These are phyloP conservation scores for Magnusiomyces paraingens DNA, from an alignment of 1,139 yeast genomes.

Conservation along the genomic window DNA sequence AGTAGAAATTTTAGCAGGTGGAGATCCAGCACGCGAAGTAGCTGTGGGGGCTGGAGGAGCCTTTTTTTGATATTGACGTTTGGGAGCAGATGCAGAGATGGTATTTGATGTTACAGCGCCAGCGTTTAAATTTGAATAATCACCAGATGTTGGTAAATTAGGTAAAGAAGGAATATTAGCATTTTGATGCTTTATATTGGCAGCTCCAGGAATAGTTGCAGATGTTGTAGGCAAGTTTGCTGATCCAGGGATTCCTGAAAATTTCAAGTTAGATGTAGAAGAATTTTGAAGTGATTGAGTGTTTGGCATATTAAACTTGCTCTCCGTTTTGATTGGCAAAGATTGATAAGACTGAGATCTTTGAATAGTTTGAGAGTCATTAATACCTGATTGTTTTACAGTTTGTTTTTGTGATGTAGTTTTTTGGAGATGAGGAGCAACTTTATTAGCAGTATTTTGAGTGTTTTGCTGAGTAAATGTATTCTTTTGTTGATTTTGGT, in stretches of 20 bases:
- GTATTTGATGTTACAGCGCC: neutral
- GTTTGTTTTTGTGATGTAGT: neutral
- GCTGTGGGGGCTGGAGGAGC: neutral
- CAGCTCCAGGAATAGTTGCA: neutral
- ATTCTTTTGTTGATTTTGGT: too few relatives aligned
- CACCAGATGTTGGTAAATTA: too few relatives aligned
- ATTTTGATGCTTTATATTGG: neutral
- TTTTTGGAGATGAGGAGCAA: neutral
- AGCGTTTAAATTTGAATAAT: too few relatives aligned
- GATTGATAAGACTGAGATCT: constrained; percentile 2
- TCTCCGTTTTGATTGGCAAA: neutral
- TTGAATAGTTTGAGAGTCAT: neutral
- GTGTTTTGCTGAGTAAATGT: neutral
- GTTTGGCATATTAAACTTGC: too few relatives aligned
- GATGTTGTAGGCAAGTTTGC: neutral
- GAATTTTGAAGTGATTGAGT: neutral
- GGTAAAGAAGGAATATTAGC: too few relatives aligned
- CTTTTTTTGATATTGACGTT: neutral
- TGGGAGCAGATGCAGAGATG: neutral
- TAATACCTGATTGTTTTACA: too few relatives aligned
- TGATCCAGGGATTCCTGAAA: neutral
- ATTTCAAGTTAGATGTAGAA: neutral
- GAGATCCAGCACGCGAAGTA: neutral
- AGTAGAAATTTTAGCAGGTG: neutral
- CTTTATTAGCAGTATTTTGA: neutral